Base-by-base conservation (phyloP, 2,329 filamentous ascomycete species). In the Cladosporium sp. region DNA sequence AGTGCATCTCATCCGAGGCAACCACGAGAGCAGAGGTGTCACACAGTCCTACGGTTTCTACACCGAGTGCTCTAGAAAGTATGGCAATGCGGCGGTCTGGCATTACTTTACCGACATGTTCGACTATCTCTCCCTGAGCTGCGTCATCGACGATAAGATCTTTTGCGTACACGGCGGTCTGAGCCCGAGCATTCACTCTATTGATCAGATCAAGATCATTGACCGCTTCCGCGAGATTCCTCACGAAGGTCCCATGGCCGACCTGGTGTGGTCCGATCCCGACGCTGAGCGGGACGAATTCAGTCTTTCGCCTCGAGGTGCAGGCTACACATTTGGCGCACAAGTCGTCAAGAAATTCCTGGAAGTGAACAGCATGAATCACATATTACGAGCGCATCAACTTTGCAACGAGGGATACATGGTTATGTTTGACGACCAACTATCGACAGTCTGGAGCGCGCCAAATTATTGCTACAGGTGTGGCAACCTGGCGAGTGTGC, bases 71-170 rank as follows among this genome's bases (percentile, higher is more conserved):
- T 93, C 91, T 24, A 90, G 95, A 72, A 99, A 99, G 81, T 99
- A 99, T 80, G 95, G 95, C 77, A 98, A 97, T 76, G 93, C 95
- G 70, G 97, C 95, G 74, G 95, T 99, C 26, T 99, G 95, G 95
- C 95, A 99, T 80, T 95, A 98, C 79, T 99, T 99, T 78, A 99
- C 95, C 71, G 95, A 99, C 81, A 98, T 99, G 93, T 99, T 99
- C 80, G 95, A 99, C 81, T 99, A 96, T 79, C 85, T 99, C 70
- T 98, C 94, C 8, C 84, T 99, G 66, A 96, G 92, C 74, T 96
- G 98, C 68, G 94, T 99, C 70, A 99, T 99, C 77, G 96, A 98
- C 78, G 91, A 99, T 79, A 92, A 98, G 79, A 99, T 99, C 71
- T 99, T 99, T 79, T 99, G 95, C 79, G 95, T 99, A 7, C 95